These are phyloP conservation scores for Conringia planisiliqua DNA, from an alignment of 345 rosid genomes.

Conservation along the genomic window DNA sequence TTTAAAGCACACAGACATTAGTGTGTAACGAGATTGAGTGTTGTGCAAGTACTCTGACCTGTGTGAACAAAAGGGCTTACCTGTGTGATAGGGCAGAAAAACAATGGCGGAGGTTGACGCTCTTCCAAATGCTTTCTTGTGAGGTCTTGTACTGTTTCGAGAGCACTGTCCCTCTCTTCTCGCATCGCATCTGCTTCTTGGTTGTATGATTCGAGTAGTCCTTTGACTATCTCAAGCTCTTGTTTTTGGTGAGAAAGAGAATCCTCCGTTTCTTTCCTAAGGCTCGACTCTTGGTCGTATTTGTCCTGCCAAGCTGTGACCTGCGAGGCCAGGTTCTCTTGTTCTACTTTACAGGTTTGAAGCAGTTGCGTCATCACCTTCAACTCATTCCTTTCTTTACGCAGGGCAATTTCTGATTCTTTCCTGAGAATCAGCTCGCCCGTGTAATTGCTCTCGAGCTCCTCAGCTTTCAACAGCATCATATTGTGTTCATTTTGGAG, in stretches of 20 bases:
- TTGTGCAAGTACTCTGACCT: not conserved
- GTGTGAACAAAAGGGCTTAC: not conserved
- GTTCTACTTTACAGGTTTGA: not conserved
- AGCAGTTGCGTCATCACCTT: not conserved
- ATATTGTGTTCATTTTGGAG: not conserved
- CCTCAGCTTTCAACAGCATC: not conserved
- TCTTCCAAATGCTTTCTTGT: conserved; percentile 24
- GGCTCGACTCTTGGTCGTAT: not conserved
- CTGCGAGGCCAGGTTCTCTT: conserved; percentile 7
- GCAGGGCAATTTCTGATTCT: not conserved
- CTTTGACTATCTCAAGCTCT: conserved; percentile 10
- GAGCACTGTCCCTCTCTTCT: conserved; percentile 32
- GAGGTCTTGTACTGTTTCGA: conserved; percentile 27
- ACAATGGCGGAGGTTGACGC: conserved; percentile 28
- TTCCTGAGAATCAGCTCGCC: conserved; percentile 10
- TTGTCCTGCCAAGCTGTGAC: conserved; percentile 4
- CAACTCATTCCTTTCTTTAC: not conserved
- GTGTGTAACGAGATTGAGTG: not conserved
- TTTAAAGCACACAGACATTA: not conserved
- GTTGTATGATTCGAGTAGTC: conserved; percentile 17
- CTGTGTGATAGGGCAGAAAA: conserved; percentile 41
- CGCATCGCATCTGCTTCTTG: conserved; percentile 35
- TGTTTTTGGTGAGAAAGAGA: not conserved
- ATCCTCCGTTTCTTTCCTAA: conserved; percentile 27
- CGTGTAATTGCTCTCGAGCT: conserved; percentile 6